These are phyloP conservation scores for Aspergillus unguis DNA, from an alignment of 2,329 filamentous ascomycete genomes.

Conservation along the genomic window DNA sequence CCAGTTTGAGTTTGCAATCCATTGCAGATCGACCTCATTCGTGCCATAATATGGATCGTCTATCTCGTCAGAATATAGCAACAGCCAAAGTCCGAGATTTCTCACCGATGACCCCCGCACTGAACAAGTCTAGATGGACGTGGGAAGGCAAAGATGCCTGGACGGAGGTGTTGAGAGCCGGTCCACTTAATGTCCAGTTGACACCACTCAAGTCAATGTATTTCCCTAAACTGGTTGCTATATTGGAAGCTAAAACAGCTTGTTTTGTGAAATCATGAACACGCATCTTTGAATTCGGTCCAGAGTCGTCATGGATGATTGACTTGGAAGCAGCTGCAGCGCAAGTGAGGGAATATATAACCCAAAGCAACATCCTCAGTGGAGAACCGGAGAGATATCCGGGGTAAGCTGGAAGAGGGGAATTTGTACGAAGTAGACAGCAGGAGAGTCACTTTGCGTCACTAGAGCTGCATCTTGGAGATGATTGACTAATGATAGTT, in stretches of 20 bases:
- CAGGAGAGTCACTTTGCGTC: too few relatives aligned
- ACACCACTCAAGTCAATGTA: conserved; percentile 43
- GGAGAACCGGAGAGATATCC: conserved; percentile 3
- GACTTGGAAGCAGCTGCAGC: conserved; percentile 8
- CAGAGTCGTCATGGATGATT: too few relatives aligned
- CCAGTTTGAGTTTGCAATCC: conserved; percentile 60
- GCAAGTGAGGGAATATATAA: conserved; percentile 7
- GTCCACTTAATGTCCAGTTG: conserved; percentile 47
- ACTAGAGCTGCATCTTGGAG: too few relatives aligned
- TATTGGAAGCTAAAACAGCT: conserved; percentile 15
- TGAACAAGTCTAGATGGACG: conserved; percentile 57
- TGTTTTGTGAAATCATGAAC: conserved; percentile 16
- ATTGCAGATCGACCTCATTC: conserved; percentile 59
- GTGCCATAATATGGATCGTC: conserved; percentile 49
- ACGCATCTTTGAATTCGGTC: conserved; percentile 16
- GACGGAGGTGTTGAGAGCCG: conserved; percentile 50
- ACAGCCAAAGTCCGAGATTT: conserved; percentile 17
- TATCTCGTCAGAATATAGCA: conserved; percentile 7
- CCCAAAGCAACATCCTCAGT: too few relatives aligned
- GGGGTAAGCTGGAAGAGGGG: too few relatives aligned
- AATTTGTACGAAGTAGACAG: too few relatives aligned
- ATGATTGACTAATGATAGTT: too few relatives aligned
- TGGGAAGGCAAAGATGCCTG: conserved; percentile 57
- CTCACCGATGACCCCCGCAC: conserved; percentile 52
- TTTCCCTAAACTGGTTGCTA: conserved; percentile 21